Evolutionary conservation across 192 early-diverging fungal species (phyloP), one percentile per base, ranked within the genome.

Genomic region (Backusella sp.): DNA sequence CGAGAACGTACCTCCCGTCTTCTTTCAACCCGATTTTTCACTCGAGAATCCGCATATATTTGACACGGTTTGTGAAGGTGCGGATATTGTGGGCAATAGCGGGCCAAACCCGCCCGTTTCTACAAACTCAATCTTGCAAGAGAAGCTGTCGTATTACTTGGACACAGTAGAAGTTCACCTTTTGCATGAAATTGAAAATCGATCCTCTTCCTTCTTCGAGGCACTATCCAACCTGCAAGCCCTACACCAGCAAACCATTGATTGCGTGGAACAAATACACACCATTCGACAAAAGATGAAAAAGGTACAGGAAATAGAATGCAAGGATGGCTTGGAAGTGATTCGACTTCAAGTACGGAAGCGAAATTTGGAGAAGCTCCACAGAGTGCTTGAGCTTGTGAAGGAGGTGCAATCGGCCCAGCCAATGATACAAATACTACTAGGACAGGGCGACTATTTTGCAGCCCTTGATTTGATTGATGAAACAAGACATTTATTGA

Each of bases 121-220:
- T 17, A 88, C 91, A 14, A 93, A 93, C 72, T 84, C 84, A 8
- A 86, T 89, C 12, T 86, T 99, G 66, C 97, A 99, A 84, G 95
- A 98, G 46, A 93, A 95, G 32, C 85, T 99, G 36, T 93, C 95
- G 0, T 88, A 92, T 70, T 96, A 96, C 74, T 85, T 96, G 73
- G 98, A 99, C 78, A 93, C 92, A 0, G 95, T 99, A 3, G 97
- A 99, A 78, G 91, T 94, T 2, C 96, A 99, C 73, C 81, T 99
- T 32, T 91, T 97, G 23, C 92, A 91, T 59, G 98, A 99, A 79
- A 99, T 99, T 52, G 96, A 96, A 37, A 88, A 91, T 26, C 85
- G 97, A 28, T 97, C 96, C n/a, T 89, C 92, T 9, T 96, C 97
- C 0, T 99, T 99, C 77, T 99, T 99, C 80, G 91, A 93, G 35